Evolutionary conservation across 2,329 filamentous ascomycete genomes (phyloP), one percentile per base, ranked within the genome.

Genomic region (Emmonsiellopsis sp.): DNA sequence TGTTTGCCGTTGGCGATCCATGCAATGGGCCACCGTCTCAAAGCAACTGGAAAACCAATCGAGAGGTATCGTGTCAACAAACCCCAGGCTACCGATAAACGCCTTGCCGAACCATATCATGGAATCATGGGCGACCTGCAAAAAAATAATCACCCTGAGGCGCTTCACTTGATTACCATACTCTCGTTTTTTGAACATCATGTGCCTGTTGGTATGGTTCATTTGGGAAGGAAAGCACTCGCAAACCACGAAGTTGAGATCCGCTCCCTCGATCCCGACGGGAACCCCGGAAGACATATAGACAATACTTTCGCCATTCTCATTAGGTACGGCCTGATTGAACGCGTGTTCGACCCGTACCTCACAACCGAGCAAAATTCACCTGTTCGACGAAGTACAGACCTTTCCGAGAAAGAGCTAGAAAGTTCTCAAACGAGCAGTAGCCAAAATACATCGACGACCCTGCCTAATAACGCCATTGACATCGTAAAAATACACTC

Each of bases 1-100:
- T 78, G 81, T 52, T 70, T 87, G 11, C 84, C 85, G 0, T 70
- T 87, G 6, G 85, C 85, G 57, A 84, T 88, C 16, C 83, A 86
- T 59, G 80, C 83, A 0, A 80, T 84, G 1, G 82, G 82, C 1
- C 78, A 81, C 57, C 76, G 83, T 35, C 70, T 87, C 11, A 82
- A 79, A 53, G 77, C 79, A 2, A 83, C 81, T 0, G 72, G 76
- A 15, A 83, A 84, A 57, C 80, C 83, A 0, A 70, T 87, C 2
- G 77, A 79, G 1, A 81, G 75, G 57, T 86, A 84, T 56, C 68
- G 67, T 35, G 69, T 83, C n/a, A 74, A 75, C 55, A 26, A 49
- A 5, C 77, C 77, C 1, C 83, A 80, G 54, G 71, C 76, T 40
- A 78, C 74, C 1, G 77, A 80, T 43, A 77, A 79, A 5, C 79